Conservation (phyloP, 164 flowering plant species). For the Cinnamomum chago region DNA sequence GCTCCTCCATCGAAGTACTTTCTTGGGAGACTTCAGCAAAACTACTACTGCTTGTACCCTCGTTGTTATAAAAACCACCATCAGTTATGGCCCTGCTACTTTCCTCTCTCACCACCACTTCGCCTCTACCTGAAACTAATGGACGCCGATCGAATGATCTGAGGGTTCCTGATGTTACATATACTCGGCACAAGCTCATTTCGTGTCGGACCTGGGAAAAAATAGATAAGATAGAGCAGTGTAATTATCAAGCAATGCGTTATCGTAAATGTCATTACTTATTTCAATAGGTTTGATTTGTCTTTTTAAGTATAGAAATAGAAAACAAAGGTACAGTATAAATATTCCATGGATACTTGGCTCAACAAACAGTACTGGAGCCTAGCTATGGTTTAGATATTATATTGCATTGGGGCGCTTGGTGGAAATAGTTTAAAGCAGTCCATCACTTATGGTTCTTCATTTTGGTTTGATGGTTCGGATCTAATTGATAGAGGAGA, state of each 20-base stretch:
- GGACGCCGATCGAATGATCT: slow-evolving; percentile 78
- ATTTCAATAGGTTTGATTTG: no score
- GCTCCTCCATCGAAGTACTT: slow-evolving; percentile 11
- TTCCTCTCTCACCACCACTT: background rate
- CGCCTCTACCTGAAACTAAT: background rate
- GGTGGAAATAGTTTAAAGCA: no score
- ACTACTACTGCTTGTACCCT: background rate
- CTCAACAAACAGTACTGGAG: no score
- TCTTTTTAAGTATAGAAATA: no score
- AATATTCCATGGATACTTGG: no score
- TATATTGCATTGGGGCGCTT: no score
- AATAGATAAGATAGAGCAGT: background rate
- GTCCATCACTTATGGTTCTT: no score
- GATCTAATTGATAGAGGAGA: no score
- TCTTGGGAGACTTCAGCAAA: slow-evolving; percentile 8
- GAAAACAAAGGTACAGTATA: no score
- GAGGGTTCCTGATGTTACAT: slow-evolving; percentile 47
- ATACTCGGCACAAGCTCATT: slow-evolving; percentile 60
- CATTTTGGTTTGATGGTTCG: no score
- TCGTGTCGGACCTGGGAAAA: slow-evolving; percentile 50
- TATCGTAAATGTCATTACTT: no score
- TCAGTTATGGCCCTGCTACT: background rate
- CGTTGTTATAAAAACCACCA: background rate
- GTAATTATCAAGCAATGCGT: background rate
- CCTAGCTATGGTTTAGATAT: no score